Conservation (phyloP, 225 moss, liverwort and hornwort genomes). For the Antitrichia curtipendula region DNA sequence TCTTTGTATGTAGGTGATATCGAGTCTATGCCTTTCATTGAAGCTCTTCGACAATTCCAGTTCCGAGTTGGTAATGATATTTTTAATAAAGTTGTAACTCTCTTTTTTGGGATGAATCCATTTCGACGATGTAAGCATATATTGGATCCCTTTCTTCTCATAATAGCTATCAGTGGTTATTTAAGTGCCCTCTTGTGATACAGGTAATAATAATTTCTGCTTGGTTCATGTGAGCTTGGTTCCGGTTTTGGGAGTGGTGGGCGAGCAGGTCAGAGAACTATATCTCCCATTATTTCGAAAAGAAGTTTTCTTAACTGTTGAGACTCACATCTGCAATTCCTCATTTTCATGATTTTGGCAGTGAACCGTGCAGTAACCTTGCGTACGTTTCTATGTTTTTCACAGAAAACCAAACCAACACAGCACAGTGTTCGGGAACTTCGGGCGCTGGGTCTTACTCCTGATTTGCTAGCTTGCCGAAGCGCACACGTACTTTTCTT, state of each 20-base stretch:
- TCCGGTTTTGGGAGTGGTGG: slow-evolving; percentile 84
- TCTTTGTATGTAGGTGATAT: slow-evolving; percentile 64
- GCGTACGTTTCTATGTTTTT: background rate
- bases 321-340: background rate
- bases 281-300: background rate
- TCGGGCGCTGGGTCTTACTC: slow-evolving; percentile 64
- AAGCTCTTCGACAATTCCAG: slow-evolving; percentile 88
- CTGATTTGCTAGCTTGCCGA: slow-evolving; percentile 72
- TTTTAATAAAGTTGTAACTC: background rate
- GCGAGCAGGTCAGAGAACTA: slow-evolving; percentile 66
- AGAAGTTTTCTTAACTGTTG: background rate
- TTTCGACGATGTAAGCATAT: background rate
- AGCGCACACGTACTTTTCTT: slow-evolving; percentile 57
- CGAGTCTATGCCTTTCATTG: slow-evolving; percentile 87
- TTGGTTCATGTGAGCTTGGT: slow-evolving; percentile 93
- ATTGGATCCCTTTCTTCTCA: background rate
- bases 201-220: slow-evolving; percentile 74
- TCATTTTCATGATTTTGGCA: background rate
- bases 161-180: background rate
- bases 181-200: background rate
- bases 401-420: slow-evolving; percentile 88
- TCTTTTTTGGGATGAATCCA: background rate
- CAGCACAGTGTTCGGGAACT: slow-evolving; percentile 92
- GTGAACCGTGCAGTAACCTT: background rate
- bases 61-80: slow-evolving; percentile 63